Conservation (phyloP, 345 rosid species). For the Moricandia arvensis region DNA sequence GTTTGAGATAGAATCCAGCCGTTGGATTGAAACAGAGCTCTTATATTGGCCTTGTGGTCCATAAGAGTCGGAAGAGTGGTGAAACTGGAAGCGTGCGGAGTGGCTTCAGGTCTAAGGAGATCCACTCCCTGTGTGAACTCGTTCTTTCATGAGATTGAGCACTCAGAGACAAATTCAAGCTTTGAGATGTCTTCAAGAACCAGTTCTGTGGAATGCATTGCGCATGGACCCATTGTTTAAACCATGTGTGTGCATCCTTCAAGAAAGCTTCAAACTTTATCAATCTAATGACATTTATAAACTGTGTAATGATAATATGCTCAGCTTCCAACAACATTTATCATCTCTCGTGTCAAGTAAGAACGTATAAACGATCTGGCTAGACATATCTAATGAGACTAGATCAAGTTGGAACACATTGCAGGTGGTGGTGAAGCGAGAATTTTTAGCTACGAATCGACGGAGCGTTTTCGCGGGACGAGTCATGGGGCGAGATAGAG, state of each 20-base stretch:
- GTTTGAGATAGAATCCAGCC: conserved; percentile 58
- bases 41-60: conserved; percentile 50
- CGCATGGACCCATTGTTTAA: conserved; percentile 53
- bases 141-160: conserved; percentile 64
- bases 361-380: not conserved
- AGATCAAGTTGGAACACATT: conserved; percentile 7
- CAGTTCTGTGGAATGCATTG: too few relatives aligned
- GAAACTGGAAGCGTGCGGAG: conserved; percentile 49
- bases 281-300: too few relatives aligned
- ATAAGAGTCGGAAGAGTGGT: conserved; percentile 54
- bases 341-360: not conserved
- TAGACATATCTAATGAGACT: conserved; percentile 17
- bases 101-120: conserved; percentile 47
- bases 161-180: conserved; percentile 59
- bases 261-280: not conserved
- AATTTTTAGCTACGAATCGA: conserved; percentile 10
- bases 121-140: conserved; percentile 52
- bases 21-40: conserved; percentile 68
- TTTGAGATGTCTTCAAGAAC: conserved; percentile 64
- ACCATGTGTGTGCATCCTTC: conserved; percentile 39
- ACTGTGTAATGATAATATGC: not conserved
- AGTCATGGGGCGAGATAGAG: conserved; percentile 41
- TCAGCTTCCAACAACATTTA: not conserved
- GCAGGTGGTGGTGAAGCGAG: not conserved
- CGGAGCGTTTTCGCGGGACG: conserved; percentile 20